These are phyloP conservation scores for Adansonia madagascariensis DNA, from an alignment of 441 rosid species.

Conservation along the genomic window DNA sequence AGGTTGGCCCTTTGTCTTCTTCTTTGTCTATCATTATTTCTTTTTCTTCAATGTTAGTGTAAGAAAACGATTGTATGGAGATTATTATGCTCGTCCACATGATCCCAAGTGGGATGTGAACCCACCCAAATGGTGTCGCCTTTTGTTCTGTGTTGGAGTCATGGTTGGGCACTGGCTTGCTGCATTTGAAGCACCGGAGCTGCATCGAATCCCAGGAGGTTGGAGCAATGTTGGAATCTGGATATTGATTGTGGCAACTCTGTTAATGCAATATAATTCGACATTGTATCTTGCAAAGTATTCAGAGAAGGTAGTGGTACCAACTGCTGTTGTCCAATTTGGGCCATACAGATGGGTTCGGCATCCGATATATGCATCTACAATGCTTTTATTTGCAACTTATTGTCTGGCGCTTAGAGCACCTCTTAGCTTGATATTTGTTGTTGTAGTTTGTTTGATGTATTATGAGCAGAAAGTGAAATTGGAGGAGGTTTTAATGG, in stretches of 20 bases:
- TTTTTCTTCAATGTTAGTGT: constrained; percentile 86
- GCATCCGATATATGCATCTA: constrained; percentile 82
- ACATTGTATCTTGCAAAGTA: constrained; percentile 85
- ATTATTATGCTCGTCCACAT: constrained; percentile 61
- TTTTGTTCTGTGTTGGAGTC: constrained; percentile 62
- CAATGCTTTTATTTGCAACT: constrained; percentile 68
- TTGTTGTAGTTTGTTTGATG: constrained; percentile 56
- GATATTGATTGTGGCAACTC: constrained; percentile 58
- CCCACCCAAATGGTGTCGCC: constrained; percentile 56
- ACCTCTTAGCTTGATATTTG: constrained; percentile 72
- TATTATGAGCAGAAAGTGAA: constrained; percentile 74
- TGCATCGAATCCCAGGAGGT: constrained; percentile 75
- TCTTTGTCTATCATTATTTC: constrained; percentile 86
- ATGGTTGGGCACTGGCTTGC: constrained; percentile 81
- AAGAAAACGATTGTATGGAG: constrained; percentile 81
- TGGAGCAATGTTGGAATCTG: constrained; percentile 74
- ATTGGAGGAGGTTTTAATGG: constrained; percentile 76
- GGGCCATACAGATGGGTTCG: constrained; percentile 90
- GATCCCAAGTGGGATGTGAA: constrained; percentile 84
- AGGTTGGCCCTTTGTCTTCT: constrained; percentile 89
- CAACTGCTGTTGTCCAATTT: constrained; percentile 83
- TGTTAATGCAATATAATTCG: constrained; percentile 76
- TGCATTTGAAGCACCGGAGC: constrained; percentile 87
- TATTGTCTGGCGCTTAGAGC: constrained; percentile 74
- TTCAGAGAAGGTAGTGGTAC: constrained; percentile 80